phyloP scores from a whole-genome alignment of 768 basidiomycete genomes.

The Boletus barrowsii region DNA sequence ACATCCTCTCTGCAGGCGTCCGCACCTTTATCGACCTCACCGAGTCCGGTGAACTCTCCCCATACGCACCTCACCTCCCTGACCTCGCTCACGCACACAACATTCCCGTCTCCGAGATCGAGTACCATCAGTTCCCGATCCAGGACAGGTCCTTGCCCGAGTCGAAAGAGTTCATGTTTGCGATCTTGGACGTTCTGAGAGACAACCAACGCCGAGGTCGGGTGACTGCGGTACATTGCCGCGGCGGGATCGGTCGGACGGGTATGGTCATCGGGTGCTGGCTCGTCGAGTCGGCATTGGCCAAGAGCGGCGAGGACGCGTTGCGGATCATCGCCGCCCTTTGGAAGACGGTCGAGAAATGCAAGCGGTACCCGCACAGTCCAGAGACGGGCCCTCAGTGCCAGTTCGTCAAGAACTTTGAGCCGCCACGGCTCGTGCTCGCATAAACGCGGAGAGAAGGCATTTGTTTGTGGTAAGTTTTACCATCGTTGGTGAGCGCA shows the following conservation, averaged over 20 bases:
- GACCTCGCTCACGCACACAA: conserved; percentile 51
- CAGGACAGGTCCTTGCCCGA: conserved; percentile 67
- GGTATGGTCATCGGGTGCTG: conserved; percentile 69
- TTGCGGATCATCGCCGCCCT: conserved; percentile 60
- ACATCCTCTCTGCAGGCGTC: conserved; percentile 66
- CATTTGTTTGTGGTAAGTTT: conserved; percentile 7
- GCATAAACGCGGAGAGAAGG: conserved; percentile 3
- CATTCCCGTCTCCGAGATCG: conserved; percentile 53
- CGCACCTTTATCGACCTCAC: conserved; percentile 84
- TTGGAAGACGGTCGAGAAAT: conserved; percentile 79
- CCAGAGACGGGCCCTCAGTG: conserved; percentile 80
- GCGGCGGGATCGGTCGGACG: conserved; percentile 73
- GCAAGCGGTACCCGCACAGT: conserved; percentile 67
- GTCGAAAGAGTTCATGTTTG: conserved; percentile 54
- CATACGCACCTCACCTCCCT: conserved; percentile 57
- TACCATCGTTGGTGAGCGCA: not conserved
- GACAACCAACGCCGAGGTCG: conserved; percentile 60
- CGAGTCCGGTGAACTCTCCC: conserved; percentile 71
- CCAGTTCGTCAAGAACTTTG: conserved; percentile 68
- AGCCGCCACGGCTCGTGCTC: conserved; percentile 22
- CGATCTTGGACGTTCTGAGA: conserved; percentile 54
- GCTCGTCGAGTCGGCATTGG: conserved; percentile 66
- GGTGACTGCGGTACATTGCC: conserved; percentile 72
- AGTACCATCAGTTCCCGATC: conserved; percentile 79
- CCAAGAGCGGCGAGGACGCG: conserved; percentile 62